A percentile compares a stretch with the other conserved stretches of the same genome.
phyloP scores from a whole-genome alignment of 108 stramenopile species.

The Mediolabrus comicus region DNA sequence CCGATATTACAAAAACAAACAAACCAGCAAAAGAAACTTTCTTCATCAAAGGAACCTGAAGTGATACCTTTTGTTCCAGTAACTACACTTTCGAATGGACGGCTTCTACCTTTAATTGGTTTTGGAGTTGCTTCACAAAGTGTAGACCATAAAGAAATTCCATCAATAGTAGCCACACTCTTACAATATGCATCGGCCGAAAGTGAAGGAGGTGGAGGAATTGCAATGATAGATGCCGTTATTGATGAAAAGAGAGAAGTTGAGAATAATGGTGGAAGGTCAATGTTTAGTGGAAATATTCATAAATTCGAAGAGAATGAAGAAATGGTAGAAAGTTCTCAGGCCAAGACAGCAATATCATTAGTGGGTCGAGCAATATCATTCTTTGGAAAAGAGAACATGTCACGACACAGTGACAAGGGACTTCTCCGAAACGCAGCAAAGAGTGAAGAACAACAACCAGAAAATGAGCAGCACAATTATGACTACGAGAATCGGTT shows the following conservation, averaged over 20 bases:
- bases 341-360: conserved; percentile 26
- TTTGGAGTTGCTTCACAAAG: conserved; percentile 34
- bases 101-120: conserved; percentile 26
- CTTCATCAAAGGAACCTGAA: conserved; percentile 1
- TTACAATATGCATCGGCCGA: conserved; percentile 38
- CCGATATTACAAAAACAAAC: not conserved
- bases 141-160: conserved; percentile 39
- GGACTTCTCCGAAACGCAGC: not conserved
- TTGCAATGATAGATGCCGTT: conserved; percentile 43
- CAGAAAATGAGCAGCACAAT: not conserved
- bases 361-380: conserved; percentile 32
- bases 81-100: conserved; percentile 22
- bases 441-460: not conserved
- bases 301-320: conserved; percentile 4
- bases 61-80: conserved; percentile 15
- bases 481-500: conserved; percentile 42
- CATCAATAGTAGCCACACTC: conserved; percentile 27
- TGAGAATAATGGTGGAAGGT: not conserved
- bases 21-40: not conserved
- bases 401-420: conserved; percentile 4
- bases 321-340: conserved; percentile 7
- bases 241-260: conserved; percentile 15
- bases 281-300: not conserved
- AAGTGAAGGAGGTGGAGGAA: conserved; percentile 39
- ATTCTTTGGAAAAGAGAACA: conserved; percentile 26